phyloP scores from a whole-genome alignment of 345 rosid species.

The Ceriops decandra region DNA sequence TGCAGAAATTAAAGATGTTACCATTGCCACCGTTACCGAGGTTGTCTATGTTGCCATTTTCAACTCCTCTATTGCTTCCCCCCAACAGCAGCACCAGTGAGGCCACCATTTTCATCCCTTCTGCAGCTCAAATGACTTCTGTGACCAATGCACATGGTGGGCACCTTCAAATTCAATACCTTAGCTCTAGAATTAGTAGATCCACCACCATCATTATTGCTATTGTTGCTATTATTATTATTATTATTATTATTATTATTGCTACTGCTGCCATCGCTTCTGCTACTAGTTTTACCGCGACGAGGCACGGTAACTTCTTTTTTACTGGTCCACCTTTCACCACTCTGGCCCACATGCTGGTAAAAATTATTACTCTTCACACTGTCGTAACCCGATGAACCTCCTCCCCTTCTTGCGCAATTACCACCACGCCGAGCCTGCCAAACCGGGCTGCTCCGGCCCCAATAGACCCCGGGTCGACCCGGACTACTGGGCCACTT shows the following conservation, averaged over 20 bases:
- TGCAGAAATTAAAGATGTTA: constrained; percentile 50
- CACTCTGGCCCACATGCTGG: constrained; percentile 16
- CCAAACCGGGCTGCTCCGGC: constrained; percentile 79
- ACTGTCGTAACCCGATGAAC: constrained; percentile 8
- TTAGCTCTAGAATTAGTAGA: constrained; percentile 19
- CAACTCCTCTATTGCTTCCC: not conserved
- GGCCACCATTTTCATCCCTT: constrained; percentile 28
- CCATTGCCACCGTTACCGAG: not conserved
- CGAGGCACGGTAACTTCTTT: constrained; percentile 21
- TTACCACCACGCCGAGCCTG: constrained; percentile 42
- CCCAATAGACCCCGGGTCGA: constrained; percentile 59
- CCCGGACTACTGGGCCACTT: constrained; percentile 69
- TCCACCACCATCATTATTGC: not conserved
- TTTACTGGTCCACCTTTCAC: constrained; percentile 23
- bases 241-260: not conserved
- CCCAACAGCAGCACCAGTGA: constrained; percentile 2
- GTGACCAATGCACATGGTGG: constrained; percentile 57
- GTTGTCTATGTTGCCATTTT: not conserved
- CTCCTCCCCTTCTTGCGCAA: no score
- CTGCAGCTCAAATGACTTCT: constrained; percentile 66
- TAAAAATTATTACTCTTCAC: constrained; percentile 5
- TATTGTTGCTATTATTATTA: no score
- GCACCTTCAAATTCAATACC: constrained; percentile 54
- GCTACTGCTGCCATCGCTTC: not conserved
- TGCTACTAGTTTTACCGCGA: constrained; percentile 19